Evolutionary conservation across 225 moss, liverwort and hornwort species (phyloP).

Genomic region (Climacium dendroides): DNA sequence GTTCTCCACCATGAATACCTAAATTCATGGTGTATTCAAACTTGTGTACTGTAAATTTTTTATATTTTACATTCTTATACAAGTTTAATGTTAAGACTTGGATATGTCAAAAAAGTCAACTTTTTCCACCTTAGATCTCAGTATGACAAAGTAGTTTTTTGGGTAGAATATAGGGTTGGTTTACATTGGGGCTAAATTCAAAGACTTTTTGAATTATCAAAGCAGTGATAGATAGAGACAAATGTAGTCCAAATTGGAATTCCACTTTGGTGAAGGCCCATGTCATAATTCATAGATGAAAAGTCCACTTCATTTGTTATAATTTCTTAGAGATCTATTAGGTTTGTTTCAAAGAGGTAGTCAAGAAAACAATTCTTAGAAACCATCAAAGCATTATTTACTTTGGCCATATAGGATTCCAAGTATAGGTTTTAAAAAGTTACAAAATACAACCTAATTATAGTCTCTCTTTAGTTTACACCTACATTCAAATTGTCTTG

Average conservation of each 20-base stretch:
- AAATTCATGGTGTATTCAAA: not conserved
- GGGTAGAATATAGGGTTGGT: fast-evolving
- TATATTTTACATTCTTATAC: too few species aligned
- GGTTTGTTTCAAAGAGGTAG: too few species aligned
- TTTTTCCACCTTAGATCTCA: not conserved
- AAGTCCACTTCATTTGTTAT: too few species aligned
- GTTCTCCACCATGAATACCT: fast-evolving
- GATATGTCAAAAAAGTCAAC: fast-evolving
- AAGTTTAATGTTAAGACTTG: not conserved
- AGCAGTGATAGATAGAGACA: not conserved
- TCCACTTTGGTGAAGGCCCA: fast-evolving
- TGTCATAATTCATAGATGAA: not conserved
- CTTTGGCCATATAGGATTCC: too few species aligned
- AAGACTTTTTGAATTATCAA: not conserved
- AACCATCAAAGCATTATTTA: too few species aligned
- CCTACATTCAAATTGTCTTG: fast-evolving
- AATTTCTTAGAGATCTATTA: too few species aligned
- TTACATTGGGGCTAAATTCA: fast-evolving
- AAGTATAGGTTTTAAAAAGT: too few species aligned
- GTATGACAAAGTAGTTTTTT: not conserved
- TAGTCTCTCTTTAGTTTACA: not conserved
- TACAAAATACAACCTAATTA: not conserved
- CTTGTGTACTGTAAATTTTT: not conserved
- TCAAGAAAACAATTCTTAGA: too few species aligned
- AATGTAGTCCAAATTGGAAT: not conserved